A percentile compares a stretch with the other conserved stretches of the same genome.
Evolutionary conservation across 768 basidiomycete species (phyloP).

Genomic region (Lactifluus piperatus): DNA sequence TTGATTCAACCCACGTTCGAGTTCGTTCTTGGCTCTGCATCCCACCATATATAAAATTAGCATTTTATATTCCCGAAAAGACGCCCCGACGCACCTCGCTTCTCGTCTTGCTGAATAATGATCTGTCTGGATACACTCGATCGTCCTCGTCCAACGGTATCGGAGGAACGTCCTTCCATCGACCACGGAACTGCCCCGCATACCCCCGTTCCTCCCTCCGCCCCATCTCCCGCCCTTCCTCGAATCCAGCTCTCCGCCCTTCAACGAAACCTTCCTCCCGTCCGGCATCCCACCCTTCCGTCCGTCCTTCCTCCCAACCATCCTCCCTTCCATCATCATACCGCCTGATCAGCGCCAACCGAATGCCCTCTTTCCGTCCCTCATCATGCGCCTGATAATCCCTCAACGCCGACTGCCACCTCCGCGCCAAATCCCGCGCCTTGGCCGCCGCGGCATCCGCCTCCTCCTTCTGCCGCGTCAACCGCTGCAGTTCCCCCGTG

Average conservation of each 20-base stretch:
- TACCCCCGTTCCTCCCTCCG: constrained; percentile 12
- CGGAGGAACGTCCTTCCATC: not conserved
- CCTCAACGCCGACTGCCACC: constrained; percentile 17
- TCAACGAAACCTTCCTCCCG: constrained; percentile 16
- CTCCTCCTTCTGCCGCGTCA: constrained; percentile 18
- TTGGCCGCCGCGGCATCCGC: constrained; percentile 18
- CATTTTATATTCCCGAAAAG: not conserved
- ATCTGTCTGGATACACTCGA: not conserved
- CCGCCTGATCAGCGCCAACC: constrained; percentile 13
- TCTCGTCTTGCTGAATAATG: not conserved
- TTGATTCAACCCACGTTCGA: constrained; percentile 18
- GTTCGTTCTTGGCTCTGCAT: constrained; percentile 17
- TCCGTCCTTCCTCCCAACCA: constrained; percentile 18
- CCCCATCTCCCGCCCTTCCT: constrained; percentile 13
- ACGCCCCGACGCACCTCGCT: constrained; percentile 1
- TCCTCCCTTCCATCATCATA: constrained; percentile 20
- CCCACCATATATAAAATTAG: not conserved
- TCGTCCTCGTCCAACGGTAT: not conserved
- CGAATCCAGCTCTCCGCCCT: constrained; percentile 10
- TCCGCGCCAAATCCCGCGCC: constrained; percentile 18
- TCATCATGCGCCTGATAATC: constrained; percentile 18
- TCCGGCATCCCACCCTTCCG: constrained; percentile 15
- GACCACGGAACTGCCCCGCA: constrained; percentile 1
- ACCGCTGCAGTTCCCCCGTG: constrained; percentile 14
- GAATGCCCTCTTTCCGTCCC: constrained; percentile 17